These are phyloP conservation scores for Sporisorium sorghi DNA, from an alignment of 1,284 basidiomycete species.

Conservation along the genomic window DNA sequence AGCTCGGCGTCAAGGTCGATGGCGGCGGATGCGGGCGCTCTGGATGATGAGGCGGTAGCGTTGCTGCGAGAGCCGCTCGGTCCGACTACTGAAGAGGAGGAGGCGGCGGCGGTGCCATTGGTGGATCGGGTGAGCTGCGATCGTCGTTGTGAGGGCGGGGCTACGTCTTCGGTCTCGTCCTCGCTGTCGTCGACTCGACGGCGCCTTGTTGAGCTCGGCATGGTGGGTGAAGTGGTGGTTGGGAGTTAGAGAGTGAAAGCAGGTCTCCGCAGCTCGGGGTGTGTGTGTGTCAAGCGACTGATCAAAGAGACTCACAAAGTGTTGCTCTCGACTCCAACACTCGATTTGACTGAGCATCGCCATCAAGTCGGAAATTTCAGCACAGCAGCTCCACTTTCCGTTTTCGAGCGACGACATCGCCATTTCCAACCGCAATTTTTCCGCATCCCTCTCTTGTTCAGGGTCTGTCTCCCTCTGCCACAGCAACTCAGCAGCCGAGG, in stretches of 20 bases:
- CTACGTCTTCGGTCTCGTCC: constrained; percentile 14
- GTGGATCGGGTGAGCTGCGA: constrained; percentile 11
- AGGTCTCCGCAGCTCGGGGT: neutral
- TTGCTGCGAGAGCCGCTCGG: constrained; percentile 7
- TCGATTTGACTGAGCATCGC: neutral
- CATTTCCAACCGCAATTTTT: constrained; percentile 3
- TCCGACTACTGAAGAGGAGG: constrained; percentile 11
- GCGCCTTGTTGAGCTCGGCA: constrained; percentile 31
- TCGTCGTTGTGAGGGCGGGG: constrained; percentile 22
- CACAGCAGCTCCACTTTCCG: constrained; percentile 23
- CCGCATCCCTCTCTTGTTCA: neutral
- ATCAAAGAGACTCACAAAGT: constrained; percentile 3
- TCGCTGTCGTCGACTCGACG: constrained; percentile 31
- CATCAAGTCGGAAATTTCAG: neutral
- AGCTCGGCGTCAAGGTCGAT: constrained; percentile 19
- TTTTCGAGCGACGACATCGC: neutral
- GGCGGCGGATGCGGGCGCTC: neutral
- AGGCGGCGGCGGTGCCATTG: constrained; percentile 3
- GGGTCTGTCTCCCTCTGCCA: constrained; percentile 5
- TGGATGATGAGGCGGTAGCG: constrained; percentile 1
- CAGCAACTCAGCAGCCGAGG: constrained; percentile 1
- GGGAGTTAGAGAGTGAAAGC: neutral
- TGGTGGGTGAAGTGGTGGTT: neutral
- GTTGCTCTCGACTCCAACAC: constrained; percentile 28
- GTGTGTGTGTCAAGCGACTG: constrained; percentile 7